Conservation (phyloP, 495 filamentous ascomycete species). For the Neurospora sp. region DNA sequence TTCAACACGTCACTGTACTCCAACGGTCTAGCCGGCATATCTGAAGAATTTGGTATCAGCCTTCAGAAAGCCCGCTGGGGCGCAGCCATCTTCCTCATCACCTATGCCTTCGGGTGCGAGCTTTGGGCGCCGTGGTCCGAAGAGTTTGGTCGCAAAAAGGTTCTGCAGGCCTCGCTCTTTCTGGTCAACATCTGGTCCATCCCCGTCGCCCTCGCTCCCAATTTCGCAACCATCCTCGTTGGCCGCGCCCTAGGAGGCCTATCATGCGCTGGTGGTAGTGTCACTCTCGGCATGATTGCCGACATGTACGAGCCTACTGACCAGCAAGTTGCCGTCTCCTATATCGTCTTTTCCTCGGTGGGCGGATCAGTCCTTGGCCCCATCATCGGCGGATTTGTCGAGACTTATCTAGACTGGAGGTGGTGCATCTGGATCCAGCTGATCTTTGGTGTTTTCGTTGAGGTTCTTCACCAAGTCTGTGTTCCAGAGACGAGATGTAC, state of each 20-base stretch:
- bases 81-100: constrained; percentile 59
- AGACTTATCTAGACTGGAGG: constrained; percentile 53
- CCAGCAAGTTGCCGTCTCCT: constrained; percentile 67
- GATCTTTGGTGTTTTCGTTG: constrained; percentile 57
- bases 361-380: constrained; percentile 69
- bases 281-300: constrained; percentile 74
- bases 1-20: constrained; percentile 70
- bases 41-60: constrained; percentile 52
- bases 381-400: constrained; percentile 68
- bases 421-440: constrained; percentile 80
- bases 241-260: constrained; percentile 60
- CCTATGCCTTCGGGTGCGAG: constrained; percentile 73
- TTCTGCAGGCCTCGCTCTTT: constrained; percentile 58
- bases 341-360: constrained; percentile 65
- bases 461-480: constrained; percentile 54
- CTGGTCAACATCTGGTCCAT: constrained; percentile 70
- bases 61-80: constrained; percentile 55
- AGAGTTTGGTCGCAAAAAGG: constrained; percentile 64
- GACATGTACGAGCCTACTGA: constrained; percentile 68
- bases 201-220: constrained; percentile 59
- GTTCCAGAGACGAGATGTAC: constrained; percentile 61
- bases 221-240: constrained; percentile 56
- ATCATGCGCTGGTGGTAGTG: constrained; percentile 65
- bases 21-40: constrained; percentile 52
- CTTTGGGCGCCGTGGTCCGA: constrained; percentile 78